Conservation (phyloP, 306 rosid genomes). For the Cucurbita ficifolia region DNA sequence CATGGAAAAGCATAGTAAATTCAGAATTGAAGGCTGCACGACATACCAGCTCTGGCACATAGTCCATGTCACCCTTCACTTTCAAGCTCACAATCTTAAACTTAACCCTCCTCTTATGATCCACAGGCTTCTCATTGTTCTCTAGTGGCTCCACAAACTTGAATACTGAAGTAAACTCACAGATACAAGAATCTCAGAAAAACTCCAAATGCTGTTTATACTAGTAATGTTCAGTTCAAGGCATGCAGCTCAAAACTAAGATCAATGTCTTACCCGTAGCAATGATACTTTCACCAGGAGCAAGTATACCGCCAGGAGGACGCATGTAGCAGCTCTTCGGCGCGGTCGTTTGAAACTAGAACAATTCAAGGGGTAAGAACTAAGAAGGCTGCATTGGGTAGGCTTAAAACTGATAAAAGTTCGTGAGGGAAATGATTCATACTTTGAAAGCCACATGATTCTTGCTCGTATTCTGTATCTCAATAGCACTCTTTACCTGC, state of each 20-base stretch:
- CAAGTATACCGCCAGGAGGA: conserved; percentile 80
- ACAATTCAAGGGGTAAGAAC: conserved; percentile 13
- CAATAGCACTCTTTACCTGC: conserved; percentile 73
- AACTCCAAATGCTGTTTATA: background rate
- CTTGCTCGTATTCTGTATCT: conserved; percentile 69
- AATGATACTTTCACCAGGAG: conserved; percentile 64
- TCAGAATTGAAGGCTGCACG: background rate
- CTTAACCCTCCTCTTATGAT: conserved; percentile 72
- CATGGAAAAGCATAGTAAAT: background rate
- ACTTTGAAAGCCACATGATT: conserved; percentile 84
- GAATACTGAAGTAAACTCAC: conserved; percentile 44
- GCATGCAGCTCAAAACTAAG: background rate
- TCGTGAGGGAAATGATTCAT: conserved; percentile 10
- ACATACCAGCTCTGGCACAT: conserved; percentile 74
- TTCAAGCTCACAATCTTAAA: conserved; percentile 91
- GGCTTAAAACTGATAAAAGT: background rate
- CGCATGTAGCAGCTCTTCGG: conserved; percentile 96
- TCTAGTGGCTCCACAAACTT: conserved; percentile 93
- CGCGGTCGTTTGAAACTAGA: conserved; percentile 86
- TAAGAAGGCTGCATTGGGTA: background rate
- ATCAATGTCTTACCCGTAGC: conserved; percentile 53
- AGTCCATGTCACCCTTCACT: conserved; percentile 71
- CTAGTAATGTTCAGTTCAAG: background rate
- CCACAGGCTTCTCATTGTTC: conserved; percentile 53
- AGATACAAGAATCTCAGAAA: conserved; percentile 9